Base-by-base conservation (phyloP, 1,284 basidiomycete genomes). In the Xerocomus minutiporus region DNA sequence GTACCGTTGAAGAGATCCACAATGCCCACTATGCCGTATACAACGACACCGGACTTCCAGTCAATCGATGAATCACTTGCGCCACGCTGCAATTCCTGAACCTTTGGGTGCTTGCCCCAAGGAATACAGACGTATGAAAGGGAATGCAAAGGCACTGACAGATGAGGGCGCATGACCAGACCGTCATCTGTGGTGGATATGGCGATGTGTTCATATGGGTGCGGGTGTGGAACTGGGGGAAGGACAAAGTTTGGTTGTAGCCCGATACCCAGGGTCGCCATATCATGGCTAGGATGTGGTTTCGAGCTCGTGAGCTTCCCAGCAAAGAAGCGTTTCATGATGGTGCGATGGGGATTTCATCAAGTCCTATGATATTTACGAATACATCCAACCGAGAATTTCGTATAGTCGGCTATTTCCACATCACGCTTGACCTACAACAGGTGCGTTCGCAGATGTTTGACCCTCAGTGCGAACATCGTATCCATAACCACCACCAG, bases 401-500 rank as follows among this genome's bases (percentile, higher is more conserved):
- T 41, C 32, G 23, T 20, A 32, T 20, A 20, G 34, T 51, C 35
- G 52, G 42, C 39, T 47, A 57, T 51, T 53, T 29, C 49, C 42
- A 49, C 51, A 55, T 54, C 48, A 70, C 36, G 56, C 59, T 46
- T 53, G 58, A 28, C 56, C 54, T n/a, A 57, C 51, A n/a, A 34
- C 54, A 42, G 60, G 60, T 6, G 54, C 49, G 53, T 67, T 57
- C 40, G 57, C 38, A 26, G 60, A 57, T 7, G 54, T 69, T 42
- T 60, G 65, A 44, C 68, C 65, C 50, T 63, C 56, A 4, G 80
- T 76, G 51, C 89, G 86, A 54, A 85, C 61, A 50, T 86, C 84
- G 61, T 91, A 92, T 23, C 86, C 89, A 70, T 91, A 92, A 31
- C 84, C 86, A 60, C 72, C 71, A 23, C 86, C 86, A 41, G 78